phyloP scores from a whole-genome alignment of 1,284 basidiomycete genomes.

The Pholiota adiposa region DNA sequence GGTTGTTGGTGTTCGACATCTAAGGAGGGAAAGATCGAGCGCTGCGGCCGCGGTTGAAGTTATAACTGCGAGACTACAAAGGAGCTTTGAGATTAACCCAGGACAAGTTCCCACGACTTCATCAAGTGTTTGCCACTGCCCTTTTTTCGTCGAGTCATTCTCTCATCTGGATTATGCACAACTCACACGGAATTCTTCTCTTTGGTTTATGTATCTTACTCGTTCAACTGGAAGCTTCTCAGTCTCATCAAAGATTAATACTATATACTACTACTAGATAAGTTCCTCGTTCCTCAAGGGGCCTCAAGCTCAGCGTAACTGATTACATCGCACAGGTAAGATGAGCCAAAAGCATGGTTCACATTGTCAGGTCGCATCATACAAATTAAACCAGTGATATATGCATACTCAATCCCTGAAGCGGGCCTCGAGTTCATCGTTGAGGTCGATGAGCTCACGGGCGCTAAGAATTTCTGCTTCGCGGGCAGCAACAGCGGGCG shows the following conservation, averaged over 20 bases:
- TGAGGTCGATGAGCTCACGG: conserved; percentile 12
- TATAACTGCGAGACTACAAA: conserved; percentile 3
- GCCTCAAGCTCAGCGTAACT: too few species aligned
- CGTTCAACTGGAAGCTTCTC: too few species aligned
- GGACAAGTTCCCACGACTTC: conserved; percentile 5
- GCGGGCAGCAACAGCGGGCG: background rate
- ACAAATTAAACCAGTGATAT: background rate
- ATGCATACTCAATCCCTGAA: background rate
- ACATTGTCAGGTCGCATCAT: background rate
- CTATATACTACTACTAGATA: too few species aligned
- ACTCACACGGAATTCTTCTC: too few species aligned
- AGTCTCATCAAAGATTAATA: too few species aligned
- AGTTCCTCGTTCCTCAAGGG: too few species aligned
- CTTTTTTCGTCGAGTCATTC: background rate
- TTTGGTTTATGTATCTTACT: too few species aligned
- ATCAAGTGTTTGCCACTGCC: background rate
- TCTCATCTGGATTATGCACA: too few species aligned
- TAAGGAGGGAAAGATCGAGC: background rate
- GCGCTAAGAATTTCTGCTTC: conserved; percentile 4
- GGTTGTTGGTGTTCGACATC: conserved; percentile 14
- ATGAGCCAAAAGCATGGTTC: background rate
- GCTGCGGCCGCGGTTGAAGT: conserved; percentile 1
- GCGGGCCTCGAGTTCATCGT: conserved; percentile 9
- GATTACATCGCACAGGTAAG: background rate
- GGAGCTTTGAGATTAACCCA: background rate